Base-by-base conservation (phyloP, 2,329 filamentous ascomycete genomes). In the Sphaceloma murrayae region DNA sequence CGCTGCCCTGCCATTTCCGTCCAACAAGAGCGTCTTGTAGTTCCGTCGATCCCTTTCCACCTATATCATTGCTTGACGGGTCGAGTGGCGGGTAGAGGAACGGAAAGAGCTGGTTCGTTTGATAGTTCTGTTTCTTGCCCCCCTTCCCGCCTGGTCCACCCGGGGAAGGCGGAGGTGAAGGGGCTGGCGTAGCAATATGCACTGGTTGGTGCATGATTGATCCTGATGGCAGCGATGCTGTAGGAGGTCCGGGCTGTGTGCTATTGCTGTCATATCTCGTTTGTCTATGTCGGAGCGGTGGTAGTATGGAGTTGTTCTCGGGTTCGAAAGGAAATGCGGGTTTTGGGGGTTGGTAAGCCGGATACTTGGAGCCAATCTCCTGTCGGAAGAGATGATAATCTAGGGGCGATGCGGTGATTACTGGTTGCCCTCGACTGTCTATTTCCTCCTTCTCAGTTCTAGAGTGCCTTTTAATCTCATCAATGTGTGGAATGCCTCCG, bases 61-160 rank as follows among this genome's bases (percentile, higher is more conserved):
- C 89, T 27, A 89, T 80, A 53, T 82, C 84, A 58, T 94, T 94
- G 63, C 87, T 94, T 17, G 78, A 81, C 49, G 80, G 81, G 62
- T 95, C 89, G 13, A 95, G 68, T 1, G 91, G 91, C 2, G 91
- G 91, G 54, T 98, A 98, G 67, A 98, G 79, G 58, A 98, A 96
- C 0, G 91, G 91, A 52, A 98, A 96, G 58, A 95, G 91, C 56
- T 98, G 91, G 58, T 98, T 98, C 0, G 91, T 98, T 62, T 98
- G 91, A 56, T 98, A 98, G 54, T 96, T 98, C 58, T 98, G 91
- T 60, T 98, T 98, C 70, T 98, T 98, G 1, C 83, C 88, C 43
- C 84, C 85, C 62, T 96, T 98, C 0, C 87, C 87, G 18, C 87
- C 77, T 2, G 77, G 74, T 1, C 76, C 88, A 24, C 82, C 81